phyloP scores from a whole-genome alignment of 2,329 filamentous ascomycete genomes.

The Trichoderma oligosporum region DNA sequence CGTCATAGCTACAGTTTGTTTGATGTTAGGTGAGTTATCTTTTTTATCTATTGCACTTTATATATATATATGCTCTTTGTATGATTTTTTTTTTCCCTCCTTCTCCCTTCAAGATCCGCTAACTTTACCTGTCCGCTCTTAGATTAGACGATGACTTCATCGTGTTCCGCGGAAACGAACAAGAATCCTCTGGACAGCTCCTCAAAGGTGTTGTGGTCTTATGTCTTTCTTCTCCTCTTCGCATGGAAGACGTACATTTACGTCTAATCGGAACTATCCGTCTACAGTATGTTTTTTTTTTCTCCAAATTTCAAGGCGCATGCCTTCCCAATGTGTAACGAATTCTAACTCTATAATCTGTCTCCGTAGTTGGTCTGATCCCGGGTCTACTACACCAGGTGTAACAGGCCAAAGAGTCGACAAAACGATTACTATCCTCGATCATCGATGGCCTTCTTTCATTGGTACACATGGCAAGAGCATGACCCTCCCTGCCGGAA shows the following conservation, averaged over 20 bases:
- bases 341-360: neutral
- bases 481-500: constrained; percentile 62
- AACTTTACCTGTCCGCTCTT: neutral
- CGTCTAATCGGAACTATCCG: constrained; percentile 67
- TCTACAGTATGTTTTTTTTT: constrained; percentile 49
- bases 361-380: constrained; percentile 47
- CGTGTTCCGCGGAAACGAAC: constrained; percentile 69
- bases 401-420: constrained; percentile 57
- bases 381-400: constrained; percentile 52
- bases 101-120: neutral
- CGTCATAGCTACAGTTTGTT: constrained; percentile 53
- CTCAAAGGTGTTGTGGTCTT: constrained; percentile 71
- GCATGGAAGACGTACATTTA: constrained; percentile 69
- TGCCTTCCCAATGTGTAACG: constrained; percentile 2
- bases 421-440: constrained; percentile 57
- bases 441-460: constrained; percentile 67
- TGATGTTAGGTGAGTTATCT: constrained; percentile 51
- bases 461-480: constrained; percentile 54
- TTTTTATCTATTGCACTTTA: neutral
- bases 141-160: constrained; percentile 77
- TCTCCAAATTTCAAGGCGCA: neutral
- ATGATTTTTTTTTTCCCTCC: neutral
- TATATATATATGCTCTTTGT: neutral
- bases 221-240: constrained; percentile 65
- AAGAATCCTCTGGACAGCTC: constrained; percentile 71